Base-by-base conservation (phyloP, 495 filamentous ascomycete genomes). In the Penicillium dipodomyicola region DNA sequence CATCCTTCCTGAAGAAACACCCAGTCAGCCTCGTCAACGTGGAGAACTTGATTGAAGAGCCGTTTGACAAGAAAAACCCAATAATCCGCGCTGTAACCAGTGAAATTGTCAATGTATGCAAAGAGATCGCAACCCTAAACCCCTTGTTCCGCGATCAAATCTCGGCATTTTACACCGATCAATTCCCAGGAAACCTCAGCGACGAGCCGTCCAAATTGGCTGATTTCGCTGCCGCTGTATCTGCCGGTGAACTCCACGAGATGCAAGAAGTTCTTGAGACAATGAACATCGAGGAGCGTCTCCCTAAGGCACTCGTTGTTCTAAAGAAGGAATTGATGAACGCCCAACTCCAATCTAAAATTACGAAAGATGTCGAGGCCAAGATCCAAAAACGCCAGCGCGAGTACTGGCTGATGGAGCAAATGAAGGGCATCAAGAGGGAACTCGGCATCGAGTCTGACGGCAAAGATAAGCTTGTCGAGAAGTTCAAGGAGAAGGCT, bases 341-440 rank as follows among this genome's bases (percentile, higher is more conserved):
- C 57, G 94, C 94, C 4, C 90, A 99, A 67, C 81, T 99, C 5
- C 92, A 96, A 65, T 91, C 88, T 29, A 97, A 97, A 79, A 99
- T 99, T 44, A 91, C 90, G 42, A 97, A 96, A 74, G 94, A 99
- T 67, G 94, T 99, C 22, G 95, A 99, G 71, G 88, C 81, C 58
- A 96, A 96, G 75, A 99, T 99, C 56, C 92, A 95, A 63, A 97
- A 97, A 75, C 87, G 94, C 11, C 94, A 99, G 67, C 86, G 94
- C 29, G 95, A 99, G 65, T 99, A 99, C 76, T 99, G 91, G 90
- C 77, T 99, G 19, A 93, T 94, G 90, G 94, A 99, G 71, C 95
- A 99, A 66, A 95, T 97, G 92, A 97, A 97, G 75, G 95, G 91
- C n/a, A 97, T 99, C 65, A 86, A 89, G 57, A 81, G 93, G 52